phyloP scores from a whole-genome alignment of 257 asterid genomes.

The Phtheirospermum japonicum region DNA sequence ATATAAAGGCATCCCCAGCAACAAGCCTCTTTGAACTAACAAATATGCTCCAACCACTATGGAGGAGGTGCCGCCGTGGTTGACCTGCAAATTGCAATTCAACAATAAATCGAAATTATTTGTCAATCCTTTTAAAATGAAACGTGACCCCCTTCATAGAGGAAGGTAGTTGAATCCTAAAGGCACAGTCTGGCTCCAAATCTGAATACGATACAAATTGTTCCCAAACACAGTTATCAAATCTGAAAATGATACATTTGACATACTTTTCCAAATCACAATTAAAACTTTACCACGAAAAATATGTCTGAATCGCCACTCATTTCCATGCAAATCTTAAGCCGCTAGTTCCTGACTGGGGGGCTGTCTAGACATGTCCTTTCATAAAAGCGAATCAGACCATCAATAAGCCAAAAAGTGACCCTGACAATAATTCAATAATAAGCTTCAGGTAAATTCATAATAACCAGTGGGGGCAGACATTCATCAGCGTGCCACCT shows the following conservation, averaged over 20 bases:
- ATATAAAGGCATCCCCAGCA: conserved; percentile 96
- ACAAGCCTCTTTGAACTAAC: conserved; percentile 96
- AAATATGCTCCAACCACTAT: conserved; percentile 98
- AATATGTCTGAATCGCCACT: conserved; percentile 95
- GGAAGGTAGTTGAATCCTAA: no score
- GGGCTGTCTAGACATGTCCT: conserved; percentile 97
- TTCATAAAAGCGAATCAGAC: conserved; percentile 3
- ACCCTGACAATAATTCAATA: background rate
- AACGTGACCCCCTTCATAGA: background rate
- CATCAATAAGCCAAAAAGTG: conserved; percentile 8
- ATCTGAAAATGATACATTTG: background rate
- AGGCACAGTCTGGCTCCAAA: background rate
- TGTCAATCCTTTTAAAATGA: conserved; percentile 5
- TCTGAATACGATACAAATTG: background rate
- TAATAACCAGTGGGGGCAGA: conserved; percentile 83
- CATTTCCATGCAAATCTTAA: conserved; percentile 89
- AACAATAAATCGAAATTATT: conserved; percentile 16
- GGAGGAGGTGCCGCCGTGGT: conserved; percentile 94
- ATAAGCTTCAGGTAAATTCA: background rate
- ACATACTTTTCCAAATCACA: background rate
- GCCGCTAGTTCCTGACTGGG: conserved; percentile 93
- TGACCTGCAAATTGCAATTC: conserved; percentile 65
- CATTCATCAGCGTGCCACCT: conserved; percentile 98
- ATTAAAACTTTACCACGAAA: conserved; percentile 61
- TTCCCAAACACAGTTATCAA: conserved; percentile 15